phyloP scores from a whole-genome alignment of 176 grass and related monocot species.

The Carex pumila region DNA sequence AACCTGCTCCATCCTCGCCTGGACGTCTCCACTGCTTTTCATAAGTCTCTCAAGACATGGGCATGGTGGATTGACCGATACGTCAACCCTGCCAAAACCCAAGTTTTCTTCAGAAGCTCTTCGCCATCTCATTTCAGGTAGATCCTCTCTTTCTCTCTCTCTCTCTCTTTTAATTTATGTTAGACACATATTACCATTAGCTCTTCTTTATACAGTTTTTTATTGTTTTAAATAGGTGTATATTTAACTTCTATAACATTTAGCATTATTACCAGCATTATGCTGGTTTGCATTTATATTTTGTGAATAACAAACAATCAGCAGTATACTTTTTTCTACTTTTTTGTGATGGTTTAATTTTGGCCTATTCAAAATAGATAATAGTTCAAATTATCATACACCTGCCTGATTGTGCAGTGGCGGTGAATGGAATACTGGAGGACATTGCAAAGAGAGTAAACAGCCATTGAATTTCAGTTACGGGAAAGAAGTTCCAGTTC shows the following conservation, averaged over 20 bases:
- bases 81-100: conserved; percentile 43
- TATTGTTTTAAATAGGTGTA: neutral
- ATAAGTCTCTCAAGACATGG: conserved; percentile 70
- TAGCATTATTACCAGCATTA: neutral
- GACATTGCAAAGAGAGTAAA: conserved; percentile 69
- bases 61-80: conserved; percentile 62
- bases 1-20: conserved; percentile 46
- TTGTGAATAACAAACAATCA: neutral
- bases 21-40: conserved; percentile 52
- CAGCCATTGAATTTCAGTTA: conserved; percentile 37
- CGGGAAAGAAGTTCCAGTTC: conserved; percentile 19
- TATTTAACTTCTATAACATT: neutral
- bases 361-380: neutral
- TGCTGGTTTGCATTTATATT: neutral
- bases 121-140: conserved; percentile 89
- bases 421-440: conserved; percentile 83
- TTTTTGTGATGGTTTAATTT: neutral
- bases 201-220: neutral
- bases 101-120: conserved; percentile 83
- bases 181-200: neutral
- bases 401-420: conserved; percentile 35
- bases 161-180: neutral
- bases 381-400: neutral
- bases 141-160: neutral
- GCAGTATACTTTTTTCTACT: neutral